Conservation (phyloP, 257 asterid genomes). For the Nicotiana benthamiana region DNA sequence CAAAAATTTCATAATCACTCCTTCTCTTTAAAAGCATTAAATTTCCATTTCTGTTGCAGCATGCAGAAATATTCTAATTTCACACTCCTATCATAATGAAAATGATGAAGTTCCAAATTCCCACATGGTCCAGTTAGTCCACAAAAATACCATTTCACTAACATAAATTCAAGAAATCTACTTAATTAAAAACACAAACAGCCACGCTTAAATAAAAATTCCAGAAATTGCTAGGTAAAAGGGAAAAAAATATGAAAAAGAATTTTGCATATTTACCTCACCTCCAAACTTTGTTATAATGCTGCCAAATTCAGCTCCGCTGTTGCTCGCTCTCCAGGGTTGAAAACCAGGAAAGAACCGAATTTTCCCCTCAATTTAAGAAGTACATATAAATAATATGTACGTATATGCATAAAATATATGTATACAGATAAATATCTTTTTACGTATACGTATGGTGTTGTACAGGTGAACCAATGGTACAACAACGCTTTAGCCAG, state of each 20-base stretch:
- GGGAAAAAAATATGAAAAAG: background rate
- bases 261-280: background rate
- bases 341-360: background rate
- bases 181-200: background rate
- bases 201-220: background rate
- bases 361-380: conserved; percentile 6
- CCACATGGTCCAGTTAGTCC: background rate
- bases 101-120: background rate
- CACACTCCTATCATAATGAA: background rate
- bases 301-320: background rate
- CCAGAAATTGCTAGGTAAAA: background rate
- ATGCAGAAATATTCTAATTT: background rate
- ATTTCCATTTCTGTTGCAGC: background rate
- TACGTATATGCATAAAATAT: background rate
- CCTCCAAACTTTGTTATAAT: background rate
- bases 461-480: background rate
- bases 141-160: background rate
- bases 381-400: background rate
- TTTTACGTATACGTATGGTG: background rate
- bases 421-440: background rate
- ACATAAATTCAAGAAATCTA: background rate
- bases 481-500: background rate
- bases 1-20: background rate
- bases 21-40: background rate
- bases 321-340: background rate